Evolutionary conservation across 2,329 filamentous ascomycete species (phyloP).

Genomic region (Ceratocystis eucalypticola): DNA sequence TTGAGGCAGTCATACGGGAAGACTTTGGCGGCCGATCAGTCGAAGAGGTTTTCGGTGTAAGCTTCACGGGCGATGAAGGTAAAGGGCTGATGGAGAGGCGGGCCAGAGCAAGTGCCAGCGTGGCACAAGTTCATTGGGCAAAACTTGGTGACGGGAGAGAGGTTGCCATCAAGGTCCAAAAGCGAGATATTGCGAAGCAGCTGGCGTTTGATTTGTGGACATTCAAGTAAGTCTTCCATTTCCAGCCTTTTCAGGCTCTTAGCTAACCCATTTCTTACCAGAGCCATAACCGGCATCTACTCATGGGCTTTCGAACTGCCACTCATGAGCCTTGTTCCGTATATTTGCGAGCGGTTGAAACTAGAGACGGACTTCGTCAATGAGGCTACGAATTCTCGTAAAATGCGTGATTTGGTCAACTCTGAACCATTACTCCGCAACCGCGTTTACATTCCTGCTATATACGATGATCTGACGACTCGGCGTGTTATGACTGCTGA

Average conservation of each 20-base stretch:
- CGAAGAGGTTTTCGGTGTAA: conserved; percentile 86
- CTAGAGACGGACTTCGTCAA: conserved; percentile 91
- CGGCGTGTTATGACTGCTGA: conserved; percentile 83
- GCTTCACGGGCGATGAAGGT: conserved; percentile 59
- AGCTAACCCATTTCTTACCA: conserved; percentile 24
- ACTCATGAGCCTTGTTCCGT: conserved; percentile 78
- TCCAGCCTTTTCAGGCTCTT: not conserved
- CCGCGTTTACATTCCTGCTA: conserved; percentile 75
- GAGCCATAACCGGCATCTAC: conserved; percentile 68
- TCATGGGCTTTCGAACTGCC: conserved; percentile 87
- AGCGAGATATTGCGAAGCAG: conserved; percentile 81
- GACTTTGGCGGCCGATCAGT: conserved; percentile 75
- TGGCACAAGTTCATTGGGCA: conserved; percentile 96
- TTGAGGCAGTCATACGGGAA: conserved; percentile 70
- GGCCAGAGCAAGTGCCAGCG: conserved; percentile 66
- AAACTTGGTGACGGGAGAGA: conserved; percentile 71
- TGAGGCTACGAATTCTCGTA: conserved; percentile 76
- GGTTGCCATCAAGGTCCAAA: conserved; percentile 93
- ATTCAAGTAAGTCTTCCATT: conserved; percentile 52
- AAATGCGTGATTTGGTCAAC: conserved; percentile 65
- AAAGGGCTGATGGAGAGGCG: conserved; percentile 48
- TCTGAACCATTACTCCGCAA: conserved; percentile 61
- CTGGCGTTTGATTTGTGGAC: conserved; percentile 92
- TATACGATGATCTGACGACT: conserved; percentile 71
- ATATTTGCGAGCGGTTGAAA: conserved; percentile 80